Evolutionary conservation across 2,329 filamentous ascomycete species (phyloP).

Genomic region (Shiraia sp.): DNA sequence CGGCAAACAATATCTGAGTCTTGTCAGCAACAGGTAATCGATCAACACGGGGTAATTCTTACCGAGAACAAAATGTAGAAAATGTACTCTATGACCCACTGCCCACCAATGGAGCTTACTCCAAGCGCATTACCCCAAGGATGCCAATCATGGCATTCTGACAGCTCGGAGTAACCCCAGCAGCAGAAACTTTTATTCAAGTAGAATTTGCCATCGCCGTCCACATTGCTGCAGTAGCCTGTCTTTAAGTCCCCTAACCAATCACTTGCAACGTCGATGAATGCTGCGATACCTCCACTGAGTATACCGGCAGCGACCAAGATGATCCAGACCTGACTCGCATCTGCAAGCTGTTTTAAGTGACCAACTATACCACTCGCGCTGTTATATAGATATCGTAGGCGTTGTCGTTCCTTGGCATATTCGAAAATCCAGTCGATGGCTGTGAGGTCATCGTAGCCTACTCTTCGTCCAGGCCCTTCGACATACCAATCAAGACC

Average conservation of each 20-base stretch:
- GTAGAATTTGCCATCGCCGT: slow-evolving; percentile 85
- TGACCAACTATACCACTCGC: slow-evolving; percentile 74
- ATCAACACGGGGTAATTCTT: slow-evolving; percentile 35
- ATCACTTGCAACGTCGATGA: slow-evolving; percentile 86
- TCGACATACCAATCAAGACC: slow-evolving; percentile 83
- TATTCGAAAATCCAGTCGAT: slow-evolving; percentile 99
- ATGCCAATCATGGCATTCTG: slow-evolving; percentile 84
- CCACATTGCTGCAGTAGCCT: slow-evolving; percentile 78
- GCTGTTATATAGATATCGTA: slow-evolving; percentile 74
- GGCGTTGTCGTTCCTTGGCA: slow-evolving; percentile 87
- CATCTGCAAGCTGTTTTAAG: slow-evolving; percentile 73
- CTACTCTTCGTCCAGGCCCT: slow-evolving; percentile 84
- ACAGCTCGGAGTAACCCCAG: slow-evolving; percentile 76
- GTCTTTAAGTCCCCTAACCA: slow-evolving; percentile 94
- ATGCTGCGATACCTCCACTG: slow-evolving; percentile 81
- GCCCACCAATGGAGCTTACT: slow-evolving; percentile 66
- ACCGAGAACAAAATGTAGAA: slow-evolving; percentile 87
- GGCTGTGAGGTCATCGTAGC: slow-evolving; percentile 93
- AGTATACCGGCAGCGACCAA: slow-evolving; percentile 83
- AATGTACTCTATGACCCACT: slow-evolving; percentile 83
- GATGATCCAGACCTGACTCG: slow-evolving; percentile 89
- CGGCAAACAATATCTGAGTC: slow-evolving; percentile 72
- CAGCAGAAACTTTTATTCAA: slow-evolving; percentile 92
- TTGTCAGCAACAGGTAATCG: slow-evolving; percentile 21
- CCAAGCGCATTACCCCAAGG: slow-evolving; percentile 79